phyloP scores from a whole-genome alignment of 2,329 filamentous ascomycete genomes.

The Lizonia empirigonia region DNA sequence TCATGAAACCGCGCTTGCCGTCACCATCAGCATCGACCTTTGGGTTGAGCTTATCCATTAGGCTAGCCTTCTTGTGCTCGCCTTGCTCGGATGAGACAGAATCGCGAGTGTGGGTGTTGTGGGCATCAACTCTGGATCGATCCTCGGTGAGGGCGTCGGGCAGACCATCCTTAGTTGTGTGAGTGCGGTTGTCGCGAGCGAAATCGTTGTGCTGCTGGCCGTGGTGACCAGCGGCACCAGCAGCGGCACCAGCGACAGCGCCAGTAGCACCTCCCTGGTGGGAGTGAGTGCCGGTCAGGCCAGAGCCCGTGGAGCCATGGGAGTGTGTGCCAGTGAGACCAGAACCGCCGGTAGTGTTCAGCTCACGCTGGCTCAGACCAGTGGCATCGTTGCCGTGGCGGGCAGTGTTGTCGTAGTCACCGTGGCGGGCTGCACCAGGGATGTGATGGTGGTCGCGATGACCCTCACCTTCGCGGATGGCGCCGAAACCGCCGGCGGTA shows the following conservation, averaged over 20 bases:
- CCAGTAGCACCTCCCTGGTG: neutral
- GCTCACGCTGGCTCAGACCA: constrained; percentile 8
- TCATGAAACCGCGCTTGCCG: constrained; percentile 63
- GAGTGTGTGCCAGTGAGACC: neutral
- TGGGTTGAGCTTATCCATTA: constrained; percentile 63
- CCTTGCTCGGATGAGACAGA: constrained; percentile 12
- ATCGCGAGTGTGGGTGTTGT: constrained; percentile 17
- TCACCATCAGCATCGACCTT: constrained; percentile 58
- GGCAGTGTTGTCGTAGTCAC: constrained; percentile 22
- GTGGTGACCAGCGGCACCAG: constrained; percentile 11
- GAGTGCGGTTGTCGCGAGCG: constrained; percentile 2
- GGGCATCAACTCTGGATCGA: constrained; percentile 17
- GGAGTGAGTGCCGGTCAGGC: neutral
- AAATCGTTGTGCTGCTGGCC: constrained; percentile 18
- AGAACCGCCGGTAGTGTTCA: neutral
- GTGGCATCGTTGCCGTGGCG: constrained; percentile 8
- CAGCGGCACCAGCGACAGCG: constrained; percentile 9
- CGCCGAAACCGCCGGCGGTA: constrained; percentile 22
- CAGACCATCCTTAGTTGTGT: constrained; percentile 11
- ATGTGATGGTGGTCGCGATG: constrained; percentile 21
- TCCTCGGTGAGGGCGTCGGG: constrained; percentile 26
- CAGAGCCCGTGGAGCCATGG: neutral
- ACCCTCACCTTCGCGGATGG: constrained; percentile 24
- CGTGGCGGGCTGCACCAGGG: constrained; percentile 20
- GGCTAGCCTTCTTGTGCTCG: constrained; percentile 50